Evolutionary conservation across 495 filamentous ascomycete species (phyloP).

Genomic region (Podospora tetraspora): DNA sequence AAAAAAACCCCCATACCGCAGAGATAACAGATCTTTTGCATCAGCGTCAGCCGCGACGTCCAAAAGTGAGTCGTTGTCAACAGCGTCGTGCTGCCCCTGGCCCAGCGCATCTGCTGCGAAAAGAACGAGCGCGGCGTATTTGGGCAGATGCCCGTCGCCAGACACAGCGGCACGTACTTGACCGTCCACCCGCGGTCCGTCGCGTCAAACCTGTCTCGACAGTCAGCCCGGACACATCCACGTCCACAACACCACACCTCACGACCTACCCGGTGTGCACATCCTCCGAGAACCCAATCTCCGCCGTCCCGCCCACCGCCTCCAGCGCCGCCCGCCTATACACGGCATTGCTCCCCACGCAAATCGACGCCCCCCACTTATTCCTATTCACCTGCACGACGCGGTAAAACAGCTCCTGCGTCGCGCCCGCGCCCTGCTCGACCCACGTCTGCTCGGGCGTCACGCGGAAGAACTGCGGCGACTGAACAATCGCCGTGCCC

Average conservation of each 20-base stretch:
- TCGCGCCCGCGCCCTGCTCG: slow-evolving; percentile 32
- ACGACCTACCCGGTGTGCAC: slow-evolving; percentile 32
- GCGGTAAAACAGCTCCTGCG: slow-evolving; percentile 33
- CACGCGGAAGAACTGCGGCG: slow-evolving; percentile 29
- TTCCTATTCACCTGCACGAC: slow-evolving; percentile 33
- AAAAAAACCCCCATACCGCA: too few relatives aligned
- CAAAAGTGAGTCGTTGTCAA: slow-evolving; percentile 31
- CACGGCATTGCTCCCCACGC: slow-evolving; percentile 32
- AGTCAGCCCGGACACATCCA: background rate
- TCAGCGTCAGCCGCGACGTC: slow-evolving; percentile 27
- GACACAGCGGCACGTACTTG: slow-evolving; percentile 30
- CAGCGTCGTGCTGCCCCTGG: slow-evolving; percentile 29
- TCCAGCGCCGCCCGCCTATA: slow-evolving; percentile 25
- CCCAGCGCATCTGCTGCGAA: slow-evolving; percentile 35
- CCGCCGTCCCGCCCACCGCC: slow-evolving; percentile 29
- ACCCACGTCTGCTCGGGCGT: slow-evolving; percentile 33
- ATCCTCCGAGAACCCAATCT: slow-evolving; percentile 34
- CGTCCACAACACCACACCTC: too few relatives aligned
- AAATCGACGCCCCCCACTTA: slow-evolving; percentile 30
- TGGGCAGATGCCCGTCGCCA: slow-evolving; percentile 32
- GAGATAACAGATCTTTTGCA: slow-evolving; percentile 32
- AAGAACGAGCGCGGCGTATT: slow-evolving; percentile 33
- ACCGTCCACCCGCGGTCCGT: slow-evolving; percentile 34
- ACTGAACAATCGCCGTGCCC: slow-evolving; percentile 29
- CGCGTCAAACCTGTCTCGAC: slow-evolving; percentile 22